These are phyloP conservation scores for Leucocoprinus birnbaumii DNA, from an alignment of 768 basidiomycete species.

Conservation along the genomic window DNA sequence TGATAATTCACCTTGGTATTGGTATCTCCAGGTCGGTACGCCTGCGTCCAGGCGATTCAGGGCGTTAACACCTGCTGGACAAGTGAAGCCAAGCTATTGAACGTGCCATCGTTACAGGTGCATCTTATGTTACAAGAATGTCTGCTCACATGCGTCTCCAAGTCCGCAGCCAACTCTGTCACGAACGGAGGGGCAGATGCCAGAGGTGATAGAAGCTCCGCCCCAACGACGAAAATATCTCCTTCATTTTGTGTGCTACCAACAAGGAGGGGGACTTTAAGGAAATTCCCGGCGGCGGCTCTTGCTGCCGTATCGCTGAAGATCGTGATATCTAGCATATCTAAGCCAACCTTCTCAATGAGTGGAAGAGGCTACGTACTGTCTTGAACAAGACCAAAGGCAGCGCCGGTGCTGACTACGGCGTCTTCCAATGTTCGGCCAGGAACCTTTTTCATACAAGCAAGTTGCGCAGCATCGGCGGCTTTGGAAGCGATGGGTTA, in stretches of 20 bases:
- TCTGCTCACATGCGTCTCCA: constrained; percentile 25
- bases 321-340: constrained; percentile 25
- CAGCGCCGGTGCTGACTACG: constrained; percentile 23
- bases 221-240: constrained; percentile 30
- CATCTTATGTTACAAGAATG: not conserved
- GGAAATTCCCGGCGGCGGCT: constrained; percentile 25
- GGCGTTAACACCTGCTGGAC: constrained; percentile 24
- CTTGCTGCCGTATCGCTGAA: constrained; percentile 27
- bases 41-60: constrained; percentile 24
- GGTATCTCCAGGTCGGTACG: constrained; percentile 26
- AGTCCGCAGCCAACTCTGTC: constrained; percentile 26
- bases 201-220: constrained; percentile 21
- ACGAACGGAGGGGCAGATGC: constrained; percentile 26
- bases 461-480: constrained; percentile 25
- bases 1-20: constrained; percentile 20
- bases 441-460: constrained; percentile 34
- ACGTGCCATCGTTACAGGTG: not conserved
- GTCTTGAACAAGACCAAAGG: constrained; percentile 28
- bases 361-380: constrained; percentile 19
- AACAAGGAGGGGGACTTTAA: constrained; percentile 25
- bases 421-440: constrained; percentile 28
- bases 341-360: not conserved
- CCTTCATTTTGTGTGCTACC: constrained; percentile 32
- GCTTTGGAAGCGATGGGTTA: not conserved
- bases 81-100: constrained; percentile 25